Base-by-base conservation (phyloP, 1,284 basidiomycete genomes). In the Ceratobasidium sp. region DNA sequence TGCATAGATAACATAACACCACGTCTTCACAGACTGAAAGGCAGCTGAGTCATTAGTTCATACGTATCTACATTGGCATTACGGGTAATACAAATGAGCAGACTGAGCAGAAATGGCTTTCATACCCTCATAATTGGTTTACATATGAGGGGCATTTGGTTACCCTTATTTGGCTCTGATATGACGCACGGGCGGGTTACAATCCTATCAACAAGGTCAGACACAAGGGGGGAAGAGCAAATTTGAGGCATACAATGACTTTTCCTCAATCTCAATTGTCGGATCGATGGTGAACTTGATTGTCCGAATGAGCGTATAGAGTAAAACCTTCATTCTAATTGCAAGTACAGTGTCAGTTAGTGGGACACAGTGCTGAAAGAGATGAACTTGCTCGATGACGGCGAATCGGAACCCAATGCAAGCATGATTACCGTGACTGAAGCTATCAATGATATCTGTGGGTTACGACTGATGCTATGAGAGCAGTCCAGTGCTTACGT, bases 341-440 rank as follows among this genome's bases (percentile, higher is more conserved):
- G 28, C 64, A 47, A 43, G 35, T 38, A 38, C 11, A 38, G 77
- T 78, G 77, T 14, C 14, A 49, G 35, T 26, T 28, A 38, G 55
- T 49, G 18, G 21, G 7, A 30, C 16, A 21, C 13, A 28, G 18
- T 52, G 21, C 14, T 9, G 11, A 44, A 1, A 54, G 35, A 32
- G 30, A 28, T n/a, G 13, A 6, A 79, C 83, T 74, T 75, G 88
- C 87, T 92, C 90, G 21, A 87, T 82, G 26, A 92, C 76, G 1
- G 90, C 85, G 77, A 93, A 92, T 4, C 89, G 86, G 78, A 89
- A 92, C 0, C 91, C 91, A 52, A 90, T 90, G 77, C 89, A 90
- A 1, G 87, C 38, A 21, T 67, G 61, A 18, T 41, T 55, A 43
- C 72, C 55, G 11, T 38, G 26, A 26, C 30, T 18, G 35, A 62